Conservation (phyloP, 441 rosid species). For the Mallotus japonicus region DNA sequence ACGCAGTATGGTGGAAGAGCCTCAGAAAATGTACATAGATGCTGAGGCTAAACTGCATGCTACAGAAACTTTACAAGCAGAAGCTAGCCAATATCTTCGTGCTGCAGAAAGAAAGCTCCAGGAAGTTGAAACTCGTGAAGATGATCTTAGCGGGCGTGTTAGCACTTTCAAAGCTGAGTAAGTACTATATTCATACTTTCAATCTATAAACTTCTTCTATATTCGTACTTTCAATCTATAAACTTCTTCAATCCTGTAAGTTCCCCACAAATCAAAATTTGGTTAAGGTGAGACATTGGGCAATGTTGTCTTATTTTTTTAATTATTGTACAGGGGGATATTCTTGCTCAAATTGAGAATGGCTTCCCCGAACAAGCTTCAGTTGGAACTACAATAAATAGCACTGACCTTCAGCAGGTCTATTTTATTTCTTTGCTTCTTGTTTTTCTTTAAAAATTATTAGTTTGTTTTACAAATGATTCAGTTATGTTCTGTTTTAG, state of each 20-base stretch:
- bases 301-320: slow-evolving; percentile 22
- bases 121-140: slow-evolving; percentile 82
- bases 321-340: slow-evolving; percentile 27
- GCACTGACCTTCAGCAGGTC: too few species aligned
- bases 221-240: slow-evolving; percentile 2
- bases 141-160: slow-evolving; percentile 59
- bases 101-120: slow-evolving; percentile 81
- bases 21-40: slow-evolving; percentile 60
- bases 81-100: slow-evolving; percentile 61
- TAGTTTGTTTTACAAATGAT: too few species aligned
- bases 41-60: slow-evolving; percentile 63
- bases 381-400: too few species aligned
- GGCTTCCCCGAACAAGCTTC: too few species aligned
- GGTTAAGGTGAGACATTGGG: slow-evolving; percentile 4
- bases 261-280: slow-evolving; percentile 17
- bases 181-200: slow-evolving; percentile 27
- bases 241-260: slow-evolving; percentile 47
- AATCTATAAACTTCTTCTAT: slow-evolving; percentile 13
- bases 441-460: too few species aligned
- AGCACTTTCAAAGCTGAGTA: slow-evolving; percentile 59
- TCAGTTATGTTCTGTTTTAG: too few species aligned
- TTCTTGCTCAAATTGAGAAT: too few species aligned
- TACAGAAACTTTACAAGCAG: slow-evolving; percentile 69
- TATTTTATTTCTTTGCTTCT: too few species aligned
- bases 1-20: slow-evolving; percentile 57